A percentile compares a stretch with the other conserved stretches of the same genome.
Conservation (phyloP, 257 asterid species). For the Nicotiana otophora region DNA sequence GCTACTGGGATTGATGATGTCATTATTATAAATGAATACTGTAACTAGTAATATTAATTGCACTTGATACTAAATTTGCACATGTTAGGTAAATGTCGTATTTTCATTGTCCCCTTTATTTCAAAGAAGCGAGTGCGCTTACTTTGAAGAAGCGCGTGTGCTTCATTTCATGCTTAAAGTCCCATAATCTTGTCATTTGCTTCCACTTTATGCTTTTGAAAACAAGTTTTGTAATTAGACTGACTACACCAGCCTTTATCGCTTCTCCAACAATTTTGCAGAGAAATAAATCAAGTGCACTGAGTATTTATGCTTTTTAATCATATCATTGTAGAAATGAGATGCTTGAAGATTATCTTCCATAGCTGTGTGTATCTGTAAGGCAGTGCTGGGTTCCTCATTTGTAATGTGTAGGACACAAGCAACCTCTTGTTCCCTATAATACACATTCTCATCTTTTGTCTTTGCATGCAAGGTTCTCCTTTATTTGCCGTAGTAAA, state of each 20-base stretch:
- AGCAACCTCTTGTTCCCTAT: background rate
- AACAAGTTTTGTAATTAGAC: background rate
- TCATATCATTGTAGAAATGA: background rate
- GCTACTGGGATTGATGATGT: background rate
- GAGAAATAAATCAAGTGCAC: background rate
- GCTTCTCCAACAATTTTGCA: background rate
- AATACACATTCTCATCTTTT: background rate
- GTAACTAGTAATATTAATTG: background rate
- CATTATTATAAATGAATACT: background rate
- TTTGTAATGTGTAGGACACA: background rate
- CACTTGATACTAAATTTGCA: background rate
- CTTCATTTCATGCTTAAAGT: background rate
- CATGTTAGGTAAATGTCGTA: background rate
- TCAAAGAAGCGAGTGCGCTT: background rate
- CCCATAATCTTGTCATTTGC: background rate
- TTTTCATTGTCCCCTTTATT: background rate
- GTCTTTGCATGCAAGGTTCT: background rate
- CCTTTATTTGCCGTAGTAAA: background rate
- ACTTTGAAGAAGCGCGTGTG: background rate
- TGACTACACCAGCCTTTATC: background rate
- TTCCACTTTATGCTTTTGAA: background rate
- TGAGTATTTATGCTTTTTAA: background rate
- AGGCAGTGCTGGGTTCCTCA: background rate
- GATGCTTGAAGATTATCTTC: background rate
- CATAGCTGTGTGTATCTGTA: background rate